A percentile compares a stretch with the other conserved stretches of the same genome.
Evolutionary conservation across 257 asterid genomes (phyloP).

Genomic region (Nicotiana tabacum): DNA sequence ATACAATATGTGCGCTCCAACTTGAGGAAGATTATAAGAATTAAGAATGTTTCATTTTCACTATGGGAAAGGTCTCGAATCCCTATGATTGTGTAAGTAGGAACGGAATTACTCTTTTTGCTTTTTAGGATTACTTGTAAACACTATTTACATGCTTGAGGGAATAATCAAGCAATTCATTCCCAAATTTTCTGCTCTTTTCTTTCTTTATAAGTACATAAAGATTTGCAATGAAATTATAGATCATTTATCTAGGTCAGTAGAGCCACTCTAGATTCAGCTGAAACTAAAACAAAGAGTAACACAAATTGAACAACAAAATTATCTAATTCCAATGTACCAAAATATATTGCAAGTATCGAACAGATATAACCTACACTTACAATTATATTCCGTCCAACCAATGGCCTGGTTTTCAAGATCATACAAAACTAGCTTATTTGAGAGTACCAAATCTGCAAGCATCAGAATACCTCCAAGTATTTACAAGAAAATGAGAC

Average conservation of each 20-base stretch:
- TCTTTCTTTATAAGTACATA: background rate
- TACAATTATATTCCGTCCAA: constrained; percentile 98
- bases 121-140: background rate
- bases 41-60: background rate
- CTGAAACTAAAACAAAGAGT: background rate
- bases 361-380: constrained; percentile 18
- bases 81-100: background rate
- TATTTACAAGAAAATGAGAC: background rate
- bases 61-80: background rate
- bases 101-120: background rate
- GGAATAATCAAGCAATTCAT: background rate
- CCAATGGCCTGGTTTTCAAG: constrained; percentile 94
- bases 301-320: background rate
- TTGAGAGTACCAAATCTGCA: constrained; percentile 90
- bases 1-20: background rate
- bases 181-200: background rate
- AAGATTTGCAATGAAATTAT: background rate
- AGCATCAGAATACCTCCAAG: constrained; percentile 14
- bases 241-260: background rate
- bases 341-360: background rate
- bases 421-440: constrained; percentile 85
- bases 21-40: background rate
- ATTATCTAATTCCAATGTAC: background rate
- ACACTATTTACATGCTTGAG: background rate
- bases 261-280: background rate